Percentiles rank a stretch among this genome's conserved stretches.
phyloP scores from a whole-genome alignment of 495 filamentous ascomycete species.

The Monascus purpureus region DNA sequence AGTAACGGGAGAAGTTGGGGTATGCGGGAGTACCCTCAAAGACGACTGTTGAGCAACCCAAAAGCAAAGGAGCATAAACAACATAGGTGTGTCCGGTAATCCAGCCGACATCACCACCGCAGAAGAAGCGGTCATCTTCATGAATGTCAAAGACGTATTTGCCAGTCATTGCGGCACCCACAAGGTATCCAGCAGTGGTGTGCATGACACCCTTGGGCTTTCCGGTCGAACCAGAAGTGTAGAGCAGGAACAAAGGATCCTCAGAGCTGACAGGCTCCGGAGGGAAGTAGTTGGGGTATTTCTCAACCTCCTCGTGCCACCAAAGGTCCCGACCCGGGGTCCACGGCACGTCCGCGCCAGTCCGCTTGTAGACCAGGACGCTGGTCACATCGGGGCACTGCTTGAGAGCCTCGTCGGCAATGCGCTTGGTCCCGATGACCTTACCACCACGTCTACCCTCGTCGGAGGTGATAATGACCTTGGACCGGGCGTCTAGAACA shows the following conservation, averaged over 20 bases:
- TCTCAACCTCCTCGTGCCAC: slow-evolving; percentile 98
- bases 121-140: slow-evolving; percentile 85
- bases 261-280: slow-evolving; percentile 82
- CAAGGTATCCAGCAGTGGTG: slow-evolving; percentile 85
- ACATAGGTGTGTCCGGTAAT: slow-evolving; percentile 99
- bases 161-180: slow-evolving; percentile 84
- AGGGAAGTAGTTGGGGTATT: slow-evolving; percentile 80
- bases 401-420: slow-evolving; percentile 95
- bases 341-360: slow-evolving; percentile 84
- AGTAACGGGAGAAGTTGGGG: slow-evolving; percentile 95
- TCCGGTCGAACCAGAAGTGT: slow-evolving; percentile 94
- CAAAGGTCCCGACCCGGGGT: slow-evolving; percentile 80
- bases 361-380: slow-evolving; percentile 88
- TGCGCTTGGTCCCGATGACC: slow-evolving; percentile 96
- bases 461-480: slow-evolving; percentile 89
- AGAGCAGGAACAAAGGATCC: slow-evolving; percentile 93
- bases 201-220: slow-evolving; percentile 99
- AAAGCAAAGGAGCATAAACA: slow-evolving; percentile 85
- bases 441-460: slow-evolving; percentile 98
- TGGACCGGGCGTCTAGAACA: slow-evolving; percentile 78
- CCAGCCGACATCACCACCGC: slow-evolving; percentile 97
- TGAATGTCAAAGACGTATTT: slow-evolving; percentile 99
- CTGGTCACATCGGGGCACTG: slow-evolving; percentile 85
- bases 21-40: slow-evolving; percentile 98
- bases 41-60: slow-evolving; percentile 92